Evolutionary conservation across 805 yeast genomes (phyloP).

Genomic region (Jamesozyma piceae): DNA sequence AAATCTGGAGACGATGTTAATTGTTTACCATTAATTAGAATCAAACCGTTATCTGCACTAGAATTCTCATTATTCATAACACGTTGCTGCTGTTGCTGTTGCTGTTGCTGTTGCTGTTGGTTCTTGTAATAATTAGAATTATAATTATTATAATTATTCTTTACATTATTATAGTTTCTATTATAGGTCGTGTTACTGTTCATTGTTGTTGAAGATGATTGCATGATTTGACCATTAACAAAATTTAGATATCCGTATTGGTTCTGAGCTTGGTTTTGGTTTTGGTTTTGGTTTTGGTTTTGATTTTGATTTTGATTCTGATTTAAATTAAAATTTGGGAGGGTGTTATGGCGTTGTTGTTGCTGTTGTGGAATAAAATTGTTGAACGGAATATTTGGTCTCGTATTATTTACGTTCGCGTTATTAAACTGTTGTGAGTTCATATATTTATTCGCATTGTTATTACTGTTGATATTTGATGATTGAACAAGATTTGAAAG

Average conservation of each 20-base stretch:
- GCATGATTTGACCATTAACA: slow-evolving; percentile 3
- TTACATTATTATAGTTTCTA: neutral
- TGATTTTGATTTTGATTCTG: slow-evolving; percentile 1
- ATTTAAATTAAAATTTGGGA: slow-evolving; percentile 1
- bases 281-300: neutral
- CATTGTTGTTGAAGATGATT: neutral
- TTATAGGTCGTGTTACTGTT: neutral
- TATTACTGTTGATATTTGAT: neutral
- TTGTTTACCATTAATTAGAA: slow-evolving; percentile 44
- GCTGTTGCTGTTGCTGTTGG: neutral
- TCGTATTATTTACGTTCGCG: neutral
- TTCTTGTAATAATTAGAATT: slow-evolving; percentile 2
- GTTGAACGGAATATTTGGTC: neutral
- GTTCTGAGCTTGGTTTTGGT: neutral
- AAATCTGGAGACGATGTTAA: slow-evolving; percentile 54
- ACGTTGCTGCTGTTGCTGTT: neutral
- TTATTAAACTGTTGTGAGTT: neutral
- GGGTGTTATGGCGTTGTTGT: slow-evolving; percentile 5
- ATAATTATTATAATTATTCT: neutral
- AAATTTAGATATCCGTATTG: slow-evolving; percentile 8
- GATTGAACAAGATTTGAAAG: neutral
- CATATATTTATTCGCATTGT: neutral
- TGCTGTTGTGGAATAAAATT: neutral
- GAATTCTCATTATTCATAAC: neutral
- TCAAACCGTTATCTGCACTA: slow-evolving; percentile 44